Conservation (phyloP, 306 rosid species). For the Sechiopsis laciniata region DNA sequence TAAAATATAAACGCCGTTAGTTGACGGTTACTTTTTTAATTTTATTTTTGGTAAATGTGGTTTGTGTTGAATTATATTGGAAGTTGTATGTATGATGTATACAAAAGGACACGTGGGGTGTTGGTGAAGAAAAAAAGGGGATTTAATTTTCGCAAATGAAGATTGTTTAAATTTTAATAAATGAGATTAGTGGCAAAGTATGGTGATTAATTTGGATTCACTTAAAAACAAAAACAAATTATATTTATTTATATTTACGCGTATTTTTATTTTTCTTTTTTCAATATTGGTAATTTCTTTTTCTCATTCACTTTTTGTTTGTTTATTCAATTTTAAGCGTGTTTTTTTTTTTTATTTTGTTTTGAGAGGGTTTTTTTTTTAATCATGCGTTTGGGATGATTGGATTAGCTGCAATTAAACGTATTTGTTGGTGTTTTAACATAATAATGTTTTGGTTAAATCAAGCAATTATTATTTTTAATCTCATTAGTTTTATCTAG, state of each 20-base stretch:
- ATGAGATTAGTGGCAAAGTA: neutral
- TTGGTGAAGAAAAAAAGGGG: neutral
- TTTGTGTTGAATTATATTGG: neutral
- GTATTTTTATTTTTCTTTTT: no score
- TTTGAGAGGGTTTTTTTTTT: no score
- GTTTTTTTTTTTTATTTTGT: no score
- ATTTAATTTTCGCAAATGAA: neutral
- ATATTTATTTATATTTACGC: neutral
- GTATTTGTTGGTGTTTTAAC: no score
- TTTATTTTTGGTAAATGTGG: neutral
- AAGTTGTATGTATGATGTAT: neutral
- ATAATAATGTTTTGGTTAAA: no score
- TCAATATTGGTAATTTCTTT: no score
- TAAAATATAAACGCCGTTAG: slow-evolving; percentile 8
- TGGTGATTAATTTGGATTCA: neutral
- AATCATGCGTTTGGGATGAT: no score
- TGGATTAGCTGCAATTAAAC: no score
- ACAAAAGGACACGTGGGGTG: neutral
- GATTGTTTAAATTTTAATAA: slow-evolving; percentile 6
- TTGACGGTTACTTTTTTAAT: neutral
- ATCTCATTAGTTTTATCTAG: no score
- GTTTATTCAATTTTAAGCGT: no score
- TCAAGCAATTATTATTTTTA: no score
- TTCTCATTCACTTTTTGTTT: no score
- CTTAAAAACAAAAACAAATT: neutral